phyloP scores from a whole-genome alignment of 768 basidiomycete genomes.

The Mycena amicta region DNA sequence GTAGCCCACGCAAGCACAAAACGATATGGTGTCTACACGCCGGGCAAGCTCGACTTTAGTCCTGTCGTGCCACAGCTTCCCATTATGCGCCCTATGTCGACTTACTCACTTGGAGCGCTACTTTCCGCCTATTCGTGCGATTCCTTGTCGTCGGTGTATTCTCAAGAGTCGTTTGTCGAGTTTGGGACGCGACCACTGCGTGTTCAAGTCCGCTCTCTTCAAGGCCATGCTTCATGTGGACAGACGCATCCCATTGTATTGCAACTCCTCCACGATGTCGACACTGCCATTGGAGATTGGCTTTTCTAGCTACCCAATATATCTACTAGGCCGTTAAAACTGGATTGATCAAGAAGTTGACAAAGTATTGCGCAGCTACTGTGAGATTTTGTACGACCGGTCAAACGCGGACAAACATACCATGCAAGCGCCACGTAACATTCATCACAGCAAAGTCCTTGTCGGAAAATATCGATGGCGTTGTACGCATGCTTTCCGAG shows the following conservation, averaged over 20 bases:
- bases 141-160: slow-evolving; percentile 27
- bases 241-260: slow-evolving; percentile 32
- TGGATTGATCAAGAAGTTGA: neutral
- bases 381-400: too few species aligned
- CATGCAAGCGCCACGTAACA: neutral
- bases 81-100: slow-evolving; percentile 4
- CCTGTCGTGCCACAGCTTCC: slow-evolving; percentile 1
- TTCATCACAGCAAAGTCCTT: neutral
- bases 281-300: slow-evolving; percentile 38
- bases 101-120: slow-evolving; percentile 10
- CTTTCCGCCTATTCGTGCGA: slow-evolving; percentile 18
- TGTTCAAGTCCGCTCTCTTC: slow-evolving; percentile 1
- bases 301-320: neutral
- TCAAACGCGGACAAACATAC: too few species aligned
- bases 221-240: neutral
- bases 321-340: neutral
- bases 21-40: slow-evolving; percentile 43
- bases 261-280: slow-evolving; percentile 36
- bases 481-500: neutral
- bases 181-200: slow-evolving; percentile 14
- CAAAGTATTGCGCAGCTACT: neutral
- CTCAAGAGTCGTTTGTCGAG: slow-evolving; percentile 24
- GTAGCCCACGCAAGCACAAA: slow-evolving; percentile 21
- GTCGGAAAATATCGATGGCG: neutral
- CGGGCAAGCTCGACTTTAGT: slow-evolving; percentile 23